Conservation (phyloP, 495 filamentous ascomycete species). For the Trichodelitschia bisporula region DNA sequence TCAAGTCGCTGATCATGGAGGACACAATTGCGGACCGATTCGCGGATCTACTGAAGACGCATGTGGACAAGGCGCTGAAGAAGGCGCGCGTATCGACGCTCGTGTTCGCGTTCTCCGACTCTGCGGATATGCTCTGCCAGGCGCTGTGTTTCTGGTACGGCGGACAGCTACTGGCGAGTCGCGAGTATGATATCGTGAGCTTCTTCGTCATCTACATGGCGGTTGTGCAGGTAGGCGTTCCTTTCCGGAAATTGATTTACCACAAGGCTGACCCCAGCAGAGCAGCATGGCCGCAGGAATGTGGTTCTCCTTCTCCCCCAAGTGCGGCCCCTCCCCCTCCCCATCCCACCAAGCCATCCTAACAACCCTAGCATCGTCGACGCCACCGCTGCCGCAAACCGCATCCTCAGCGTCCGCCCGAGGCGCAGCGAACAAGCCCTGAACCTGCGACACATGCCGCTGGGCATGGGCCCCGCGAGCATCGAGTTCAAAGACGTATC, state of each 20-base stretch:
- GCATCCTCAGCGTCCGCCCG: conserved; percentile 8
- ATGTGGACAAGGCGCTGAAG: neutral
- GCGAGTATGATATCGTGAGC: conserved; percentile 1
- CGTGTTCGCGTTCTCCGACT: conserved; percentile 6
- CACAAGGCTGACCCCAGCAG: too few species aligned
- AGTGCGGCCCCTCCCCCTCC: conserved; percentile 4
- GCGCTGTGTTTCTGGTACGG: conserved; percentile 11
- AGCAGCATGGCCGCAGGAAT: conserved; percentile 9
- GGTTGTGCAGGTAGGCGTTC: too few species aligned
- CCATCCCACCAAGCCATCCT: too few species aligned
- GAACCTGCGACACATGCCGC: too few species aligned
- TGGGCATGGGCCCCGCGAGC: neutral
- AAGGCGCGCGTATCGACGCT: conserved; percentile 5
- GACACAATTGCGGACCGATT: conserved; percentile 3
- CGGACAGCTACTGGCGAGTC: conserved; percentile 4
- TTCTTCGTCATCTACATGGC: conserved; percentile 1
- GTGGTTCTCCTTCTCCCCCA: conserved; percentile 11
- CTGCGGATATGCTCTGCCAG: conserved; percentile 5
- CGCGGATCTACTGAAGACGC: neutral
- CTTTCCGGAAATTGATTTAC: too few species aligned
- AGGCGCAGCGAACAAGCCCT: too few species aligned
- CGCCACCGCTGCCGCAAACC: conserved; percentile 11
- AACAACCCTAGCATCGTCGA: too few species aligned
- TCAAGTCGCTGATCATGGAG: conserved; percentile 24
- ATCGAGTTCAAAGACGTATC: conserved; percentile 60